Percentiles rank a stretch among this genome's conserved stretches.
These are phyloP conservation scores for Kurtzmaniella quercitrusa DNA, from an alignment of 1,139 yeast genomes.

Conservation along the genomic window DNA sequence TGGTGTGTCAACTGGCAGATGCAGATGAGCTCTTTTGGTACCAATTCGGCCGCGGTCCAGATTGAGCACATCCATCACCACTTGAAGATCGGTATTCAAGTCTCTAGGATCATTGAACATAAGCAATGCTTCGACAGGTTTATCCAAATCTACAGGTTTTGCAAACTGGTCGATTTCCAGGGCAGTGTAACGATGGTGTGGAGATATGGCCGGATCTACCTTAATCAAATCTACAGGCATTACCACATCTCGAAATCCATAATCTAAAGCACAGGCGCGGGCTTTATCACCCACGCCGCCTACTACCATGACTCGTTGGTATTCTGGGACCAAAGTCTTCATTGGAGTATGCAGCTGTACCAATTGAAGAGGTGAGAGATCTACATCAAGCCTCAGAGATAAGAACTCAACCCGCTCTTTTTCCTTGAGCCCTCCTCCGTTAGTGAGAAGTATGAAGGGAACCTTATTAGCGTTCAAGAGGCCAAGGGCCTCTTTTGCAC, in stretches of 20 bases:
- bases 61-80: constrained; percentile 66
- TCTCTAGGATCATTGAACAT: constrained; percentile 93
- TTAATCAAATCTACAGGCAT: constrained; percentile 71
- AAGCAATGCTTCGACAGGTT: constrained; percentile 70
- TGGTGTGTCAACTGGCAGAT: constrained; percentile 35
- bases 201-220: constrained; percentile 59
- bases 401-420: constrained; percentile 54
- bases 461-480: constrained; percentile 51
- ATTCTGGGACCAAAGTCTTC: constrained; percentile 51
- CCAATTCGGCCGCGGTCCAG: constrained; percentile 65
- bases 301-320: constrained; percentile 66
- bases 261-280: constrained; percentile 65
- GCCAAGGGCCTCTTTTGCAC: constrained; percentile 62
- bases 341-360: constrained; percentile 93
- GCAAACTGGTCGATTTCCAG: constrained; percentile 49
- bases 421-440: constrained; percentile 90
- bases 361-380: constrained; percentile 59
- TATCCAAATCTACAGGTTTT: constrained; percentile 21
- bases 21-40: constrained; percentile 39
- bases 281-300: constrained; percentile 77
- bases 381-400: constrained; percentile 44
- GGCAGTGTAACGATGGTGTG: constrained; percentile 56
- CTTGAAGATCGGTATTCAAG: constrained; percentile 80
- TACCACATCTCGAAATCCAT: constrained; percentile 79
- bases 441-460: constrained; percentile 83